phyloP scores from a whole-genome alignment of 176 grass and related monocot species.

The Chloris gayana region DNA sequence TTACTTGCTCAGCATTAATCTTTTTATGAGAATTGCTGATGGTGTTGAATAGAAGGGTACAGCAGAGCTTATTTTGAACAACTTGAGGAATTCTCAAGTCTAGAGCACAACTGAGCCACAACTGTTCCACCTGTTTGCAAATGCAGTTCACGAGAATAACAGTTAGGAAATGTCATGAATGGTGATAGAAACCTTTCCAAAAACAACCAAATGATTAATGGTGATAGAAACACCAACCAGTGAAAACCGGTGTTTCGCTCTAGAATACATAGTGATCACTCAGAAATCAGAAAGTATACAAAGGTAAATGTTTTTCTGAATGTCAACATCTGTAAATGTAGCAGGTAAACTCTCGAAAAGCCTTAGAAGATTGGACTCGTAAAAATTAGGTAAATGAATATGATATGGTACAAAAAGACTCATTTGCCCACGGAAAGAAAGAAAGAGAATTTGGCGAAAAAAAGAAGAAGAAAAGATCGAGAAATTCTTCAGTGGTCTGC shows the following conservation, averaged over 20 bases:
- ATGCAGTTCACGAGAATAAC: slow-evolving; percentile 21
- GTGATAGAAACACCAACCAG: slow-evolving; percentile 16
- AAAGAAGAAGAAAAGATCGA: background rate
- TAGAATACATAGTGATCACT: background rate
- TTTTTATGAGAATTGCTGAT: background rate
- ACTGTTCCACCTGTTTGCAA: slow-evolving; percentile 51
- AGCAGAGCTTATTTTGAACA: slow-evolving; percentile 31
- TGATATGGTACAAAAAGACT: background rate
- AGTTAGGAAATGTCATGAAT: slow-evolving; percentile 3
- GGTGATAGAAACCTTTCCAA: too few species aligned
- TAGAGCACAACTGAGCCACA: slow-evolving; percentile 18
- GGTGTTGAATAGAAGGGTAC: slow-evolving; percentile 21
- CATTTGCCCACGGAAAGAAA: background rate
- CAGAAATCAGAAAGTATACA: background rate
- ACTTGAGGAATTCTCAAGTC: slow-evolving; percentile 33
- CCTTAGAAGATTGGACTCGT: background rate
- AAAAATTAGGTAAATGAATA: background rate
- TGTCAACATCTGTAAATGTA: too few species aligned
- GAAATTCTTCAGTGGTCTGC: background rate
- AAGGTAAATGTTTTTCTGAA: too few species aligned
- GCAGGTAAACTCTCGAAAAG: background rate
- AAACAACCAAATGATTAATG: slow-evolving; percentile 3
- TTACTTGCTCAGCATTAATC: slow-evolving; percentile 26
- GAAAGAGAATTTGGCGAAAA: too few species aligned
- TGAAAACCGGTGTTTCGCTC: background rate